Evolutionary conservation across 306 rosid species (phyloP), one percentile per base, ranked within the genome.

Genomic region (Elaeagnus macrophylla): DNA sequence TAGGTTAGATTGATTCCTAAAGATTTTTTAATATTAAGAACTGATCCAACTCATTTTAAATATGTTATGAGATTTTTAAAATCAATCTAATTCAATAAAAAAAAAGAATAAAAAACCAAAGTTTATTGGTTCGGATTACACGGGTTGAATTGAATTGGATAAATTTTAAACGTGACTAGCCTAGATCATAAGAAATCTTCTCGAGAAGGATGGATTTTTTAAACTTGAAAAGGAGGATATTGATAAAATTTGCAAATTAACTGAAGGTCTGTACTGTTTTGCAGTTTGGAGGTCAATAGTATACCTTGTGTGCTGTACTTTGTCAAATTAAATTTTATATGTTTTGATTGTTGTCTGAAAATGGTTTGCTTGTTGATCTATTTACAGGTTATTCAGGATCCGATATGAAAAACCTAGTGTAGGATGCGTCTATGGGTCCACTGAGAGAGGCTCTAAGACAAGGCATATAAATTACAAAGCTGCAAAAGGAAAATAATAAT

Each of bases 361-460:
- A 15, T 56, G 48, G 42, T 53, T n/a, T 36, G 17, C 54, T 70
- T 49, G 46, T 44, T 19, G 38, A 56, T 39, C 62, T 46, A 16
- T 81, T 70, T 36, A 41, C 72, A 84, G 95, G 99, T 35, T 91
- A 91, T 67, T 91, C 95, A 9, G 96, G 96, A 65, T 91, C 99
- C 41, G 96, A 91, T 83, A 84, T 91, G 99, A 80, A 82, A 61
- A 91, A 91, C 69, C 81, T 91, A 6, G 99, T 87, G 67, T 82
- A 84, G 64, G 95, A 87, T 63, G 96, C 99, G 53, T 82, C 95
- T 19, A 78, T 91, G 96, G 99, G 99, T 50, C 99, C 99, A 48
- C 75, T 91, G n/a, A 82, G 99, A 71, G 89, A 91, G 61, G 93
- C 87, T 67, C 56, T 91, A 47, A 73, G 36, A 44, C 83, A 73